Evolutionary conservation across 2,329 filamentous ascomycete genomes (phyloP).

Genomic region (Paracamarosporium sp.): DNA sequence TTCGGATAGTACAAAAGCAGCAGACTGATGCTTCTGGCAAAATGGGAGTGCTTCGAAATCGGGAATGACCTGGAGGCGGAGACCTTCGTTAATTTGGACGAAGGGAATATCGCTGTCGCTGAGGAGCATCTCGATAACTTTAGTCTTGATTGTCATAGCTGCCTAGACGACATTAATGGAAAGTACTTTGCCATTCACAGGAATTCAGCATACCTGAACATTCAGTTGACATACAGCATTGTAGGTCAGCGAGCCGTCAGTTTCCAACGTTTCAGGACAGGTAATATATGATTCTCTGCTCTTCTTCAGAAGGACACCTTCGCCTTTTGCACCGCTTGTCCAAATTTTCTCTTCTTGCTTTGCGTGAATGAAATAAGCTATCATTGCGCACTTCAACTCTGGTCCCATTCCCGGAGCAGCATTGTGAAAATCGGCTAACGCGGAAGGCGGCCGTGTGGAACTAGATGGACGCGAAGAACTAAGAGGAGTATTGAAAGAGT

Average conservation of each 20-base stretch:
- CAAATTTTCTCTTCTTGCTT: constrained; percentile 65
- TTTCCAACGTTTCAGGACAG: constrained; percentile 55
- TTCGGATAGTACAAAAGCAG: constrained; percentile 76
- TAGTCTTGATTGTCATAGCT: constrained; percentile 72
- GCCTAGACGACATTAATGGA: constrained; percentile 49
- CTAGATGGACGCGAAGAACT: not conserved
- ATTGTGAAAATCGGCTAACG: constrained; percentile 1
- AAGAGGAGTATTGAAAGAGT: not conserved
- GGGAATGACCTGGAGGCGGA: constrained; percentile 68
- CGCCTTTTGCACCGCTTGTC: constrained; percentile 55
- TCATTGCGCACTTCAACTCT: constrained; percentile 42
- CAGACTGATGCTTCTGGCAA: constrained; percentile 79
- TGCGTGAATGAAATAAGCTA: constrained; percentile 69
- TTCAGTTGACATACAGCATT: constrained; percentile 59
- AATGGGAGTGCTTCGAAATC: constrained; percentile 63
- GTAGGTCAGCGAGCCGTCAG: constrained; percentile 57
- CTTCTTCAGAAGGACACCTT: constrained; percentile 65
- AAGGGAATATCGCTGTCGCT: constrained; percentile 58
- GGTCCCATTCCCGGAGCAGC: not conserved
- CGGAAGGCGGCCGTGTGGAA: not conserved
- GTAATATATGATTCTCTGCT: constrained; percentile 58
- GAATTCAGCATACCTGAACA: constrained; percentile 54
- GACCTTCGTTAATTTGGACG: constrained; percentile 64
- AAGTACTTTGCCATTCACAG: not conserved
- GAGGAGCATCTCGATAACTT: constrained; percentile 68